phyloP scores from a whole-genome alignment of 345 rosid species.

The Isatis tinctoria region DNA sequence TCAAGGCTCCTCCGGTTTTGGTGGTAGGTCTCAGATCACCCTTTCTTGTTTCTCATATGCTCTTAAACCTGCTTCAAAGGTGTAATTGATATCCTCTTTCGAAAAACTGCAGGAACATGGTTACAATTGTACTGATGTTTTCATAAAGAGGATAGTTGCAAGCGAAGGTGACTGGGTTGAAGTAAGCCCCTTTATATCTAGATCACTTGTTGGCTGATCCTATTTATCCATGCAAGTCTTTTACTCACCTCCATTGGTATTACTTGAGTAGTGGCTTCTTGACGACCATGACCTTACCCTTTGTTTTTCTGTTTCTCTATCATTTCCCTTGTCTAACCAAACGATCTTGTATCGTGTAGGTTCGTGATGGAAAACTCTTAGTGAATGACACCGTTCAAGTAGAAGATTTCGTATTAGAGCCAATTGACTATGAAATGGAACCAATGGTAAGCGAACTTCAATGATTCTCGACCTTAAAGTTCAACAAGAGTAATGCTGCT shows the following conservation, averaged over 20 bases:
- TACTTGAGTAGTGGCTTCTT: neutral
- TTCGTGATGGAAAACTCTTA: slow-evolving; percentile 60
- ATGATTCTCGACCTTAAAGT: neutral
- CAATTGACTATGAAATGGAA: slow-evolving; percentile 68
- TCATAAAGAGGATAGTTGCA: slow-evolving; percentile 91
- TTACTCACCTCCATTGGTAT: neutral
- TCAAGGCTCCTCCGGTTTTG: slow-evolving; percentile 79
- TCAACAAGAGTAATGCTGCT: neutral
- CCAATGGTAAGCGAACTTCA: slow-evolving; percentile 43
- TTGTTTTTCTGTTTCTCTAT: neutral
- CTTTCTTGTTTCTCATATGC: neutral
- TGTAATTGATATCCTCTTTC: slow-evolving; percentile 13
- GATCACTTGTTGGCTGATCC: slow-evolving; percentile 17
- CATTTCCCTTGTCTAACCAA: neutral
- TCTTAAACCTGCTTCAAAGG: neutral
- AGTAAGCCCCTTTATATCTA: slow-evolving; percentile 47
- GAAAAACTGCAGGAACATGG: slow-evolving; percentile 53
- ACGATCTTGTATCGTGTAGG: slow-evolving; percentile 40
- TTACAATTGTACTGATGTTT: slow-evolving; percentile 58
- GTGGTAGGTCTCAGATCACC: slow-evolving; percentile 38
- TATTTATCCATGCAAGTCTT: slow-evolving; percentile 8
- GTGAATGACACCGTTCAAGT: slow-evolving; percentile 59
- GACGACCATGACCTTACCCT: neutral
- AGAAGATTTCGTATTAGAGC: slow-evolving; percentile 75
- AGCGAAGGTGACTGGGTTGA: slow-evolving; percentile 82